A percentile compares a stretch with the other conserved stretches of the same genome.
Conservation (phyloP, 1,139 yeast species). For the Kluyveromyces sp. region DNA sequence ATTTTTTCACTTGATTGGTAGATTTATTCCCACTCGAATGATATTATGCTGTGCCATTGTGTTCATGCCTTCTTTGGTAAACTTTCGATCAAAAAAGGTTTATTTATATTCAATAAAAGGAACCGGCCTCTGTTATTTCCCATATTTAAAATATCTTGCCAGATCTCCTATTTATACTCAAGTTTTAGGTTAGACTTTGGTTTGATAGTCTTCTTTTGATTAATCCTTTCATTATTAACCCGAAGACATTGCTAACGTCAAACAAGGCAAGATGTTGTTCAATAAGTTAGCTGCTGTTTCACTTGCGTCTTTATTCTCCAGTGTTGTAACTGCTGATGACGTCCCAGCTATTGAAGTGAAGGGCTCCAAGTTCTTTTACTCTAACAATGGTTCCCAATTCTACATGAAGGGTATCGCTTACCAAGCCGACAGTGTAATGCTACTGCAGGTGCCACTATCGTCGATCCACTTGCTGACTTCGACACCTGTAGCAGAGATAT, state of each 20-base stretch:
- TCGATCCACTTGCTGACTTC: constrained; percentile 67
- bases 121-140: too few species aligned
- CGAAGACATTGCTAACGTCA: not conserved
- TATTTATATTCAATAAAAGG: too few species aligned
- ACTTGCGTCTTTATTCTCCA: constrained; percentile 31
- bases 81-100: too few species aligned
- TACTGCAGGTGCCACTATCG: constrained; percentile 40
- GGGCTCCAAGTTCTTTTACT: constrained; percentile 67
- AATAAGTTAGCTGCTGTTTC: constrained; percentile 36
- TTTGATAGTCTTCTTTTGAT: too few species aligned
- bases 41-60: too few species aligned
- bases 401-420: constrained; percentile 72
- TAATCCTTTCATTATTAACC: too few species aligned
- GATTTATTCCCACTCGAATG: too few species aligned
- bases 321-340: constrained; percentile 32
- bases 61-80: too few species aligned
- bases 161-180: not conserved
- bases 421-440: constrained; percentile 59
- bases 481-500: constrained; percentile 71
- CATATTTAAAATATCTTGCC: too few species aligned
- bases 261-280: constrained; percentile 39
- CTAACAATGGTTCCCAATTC: constrained; percentile 69
- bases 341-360: constrained; percentile 43
- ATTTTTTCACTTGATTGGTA: too few species aligned
- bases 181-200: not conserved